Percentiles rank a stretch among this genome's conserved stretches.
Conservation (phyloP, 75 land plant species). For the Selaginella moellendorffii region DNA sequence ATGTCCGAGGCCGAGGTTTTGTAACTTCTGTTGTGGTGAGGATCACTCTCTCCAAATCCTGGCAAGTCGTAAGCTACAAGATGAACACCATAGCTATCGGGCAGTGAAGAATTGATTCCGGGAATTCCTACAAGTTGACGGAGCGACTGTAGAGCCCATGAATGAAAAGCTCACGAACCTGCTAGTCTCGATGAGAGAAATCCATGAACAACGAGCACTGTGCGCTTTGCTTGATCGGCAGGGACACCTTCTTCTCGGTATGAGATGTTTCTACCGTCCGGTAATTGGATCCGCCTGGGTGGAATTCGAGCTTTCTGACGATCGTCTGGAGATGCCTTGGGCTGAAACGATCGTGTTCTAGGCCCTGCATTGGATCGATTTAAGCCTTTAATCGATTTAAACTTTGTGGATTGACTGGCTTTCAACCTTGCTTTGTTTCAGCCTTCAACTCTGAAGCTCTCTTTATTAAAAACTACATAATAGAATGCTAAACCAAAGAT, state of each 20-base stretch:
- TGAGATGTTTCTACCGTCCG: not conserved
- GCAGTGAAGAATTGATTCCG: slow-evolving; percentile 1
- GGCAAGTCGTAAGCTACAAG: slow-evolving; percentile 4
- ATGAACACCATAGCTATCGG: not conserved
- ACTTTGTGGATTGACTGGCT: no score
- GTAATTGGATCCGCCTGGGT: no score
- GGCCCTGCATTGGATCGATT: no score
- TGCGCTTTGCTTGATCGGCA: not conserved
- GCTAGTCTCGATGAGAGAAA: not conserved
- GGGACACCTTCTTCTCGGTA: not conserved
- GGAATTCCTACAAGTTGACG: not conserved
- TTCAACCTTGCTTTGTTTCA: no score
- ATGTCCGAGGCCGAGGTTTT: not conserved
- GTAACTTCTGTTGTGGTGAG: not conserved
- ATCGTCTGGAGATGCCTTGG: no score
- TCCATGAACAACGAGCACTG: slow-evolving; percentile 6
- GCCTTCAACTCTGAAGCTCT: no score
- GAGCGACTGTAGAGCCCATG: not conserved
- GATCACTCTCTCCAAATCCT: slow-evolving; percentile 1
- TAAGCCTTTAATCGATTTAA: no score
- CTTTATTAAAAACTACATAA: no score
- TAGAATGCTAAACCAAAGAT: no score
- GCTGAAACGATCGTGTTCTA: no score
- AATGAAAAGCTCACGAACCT: not conserved
- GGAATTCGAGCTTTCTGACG: no score